phyloP scores from a whole-genome alignment of 805 yeast genomes.

The Barnettozyma populi region DNA sequence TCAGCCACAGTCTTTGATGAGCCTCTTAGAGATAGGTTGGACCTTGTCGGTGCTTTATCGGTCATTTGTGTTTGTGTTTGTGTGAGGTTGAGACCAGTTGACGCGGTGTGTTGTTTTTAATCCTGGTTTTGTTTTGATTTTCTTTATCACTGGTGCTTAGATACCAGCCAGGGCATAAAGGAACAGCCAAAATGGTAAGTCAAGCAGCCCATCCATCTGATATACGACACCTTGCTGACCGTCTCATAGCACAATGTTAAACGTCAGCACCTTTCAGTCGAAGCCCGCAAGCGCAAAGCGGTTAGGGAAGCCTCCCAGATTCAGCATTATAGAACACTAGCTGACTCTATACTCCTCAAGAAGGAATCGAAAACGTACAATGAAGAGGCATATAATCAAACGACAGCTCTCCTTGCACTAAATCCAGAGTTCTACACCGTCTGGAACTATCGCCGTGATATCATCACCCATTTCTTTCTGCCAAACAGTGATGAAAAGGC shows the following conservation, averaged over 20 bases:
- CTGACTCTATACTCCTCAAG: slow-evolving; percentile 35
- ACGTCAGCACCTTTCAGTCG: slow-evolving; percentile 50
- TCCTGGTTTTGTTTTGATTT: slow-evolving; percentile 26
- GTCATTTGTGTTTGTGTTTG: slow-evolving; percentile 44
- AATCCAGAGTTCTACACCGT: slow-evolving; percentile 87
- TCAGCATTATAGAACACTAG: slow-evolving; percentile 43
- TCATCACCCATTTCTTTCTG: slow-evolving; percentile 31
- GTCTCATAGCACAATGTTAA: slow-evolving; percentile 59
- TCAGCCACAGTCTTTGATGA: slow-evolving; percentile 76
- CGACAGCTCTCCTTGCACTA: slow-evolving; percentile 50
- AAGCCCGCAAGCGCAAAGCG: slow-evolving; percentile 45
- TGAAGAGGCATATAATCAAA: slow-evolving; percentile 40
- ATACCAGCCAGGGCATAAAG: too few relatives aligned
- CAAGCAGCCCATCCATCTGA: neutral
- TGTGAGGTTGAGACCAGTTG: too few relatives aligned
- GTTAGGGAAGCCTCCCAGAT: slow-evolving; percentile 60
- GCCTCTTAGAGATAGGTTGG: slow-evolving; percentile 54
- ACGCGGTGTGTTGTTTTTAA: slow-evolving; percentile 49
- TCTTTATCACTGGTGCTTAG: neutral
- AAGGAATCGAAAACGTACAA: slow-evolving; percentile 29
- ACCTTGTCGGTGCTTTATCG: slow-evolving; percentile 59
- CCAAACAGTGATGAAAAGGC: slow-evolving; percentile 17
- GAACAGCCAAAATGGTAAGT: neutral
- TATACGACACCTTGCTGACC: neutral
- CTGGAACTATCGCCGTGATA: slow-evolving; percentile 87